Conservation (phyloP, 2,329 filamentous ascomycete genomes). For the Sclerotinia sclerotiorum region DNA sequence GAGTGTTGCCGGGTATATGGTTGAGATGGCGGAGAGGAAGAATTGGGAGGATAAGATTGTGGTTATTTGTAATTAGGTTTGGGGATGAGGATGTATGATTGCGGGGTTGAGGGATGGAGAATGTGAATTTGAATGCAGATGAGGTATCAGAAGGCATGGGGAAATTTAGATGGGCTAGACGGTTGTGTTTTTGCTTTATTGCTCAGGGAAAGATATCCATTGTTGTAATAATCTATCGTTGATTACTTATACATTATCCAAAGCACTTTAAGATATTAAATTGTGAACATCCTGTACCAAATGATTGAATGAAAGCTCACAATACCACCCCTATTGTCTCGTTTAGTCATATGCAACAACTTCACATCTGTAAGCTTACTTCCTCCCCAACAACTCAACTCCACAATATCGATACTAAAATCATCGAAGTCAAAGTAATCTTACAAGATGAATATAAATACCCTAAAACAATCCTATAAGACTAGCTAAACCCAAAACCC, state of each 20-base stretch:
- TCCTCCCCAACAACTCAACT: not conserved
- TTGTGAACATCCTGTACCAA: not conserved
- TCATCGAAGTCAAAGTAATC: not conserved
- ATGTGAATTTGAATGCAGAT: not conserved
- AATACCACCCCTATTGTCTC: not conserved
- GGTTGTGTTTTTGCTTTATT: not conserved
- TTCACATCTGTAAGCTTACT: not conserved
- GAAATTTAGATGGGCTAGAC: not conserved
- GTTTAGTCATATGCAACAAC: too few relatives aligned
- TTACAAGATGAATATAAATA: not conserved
- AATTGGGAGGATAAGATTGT: not conserved
- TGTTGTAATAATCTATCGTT: conserved; percentile 4
- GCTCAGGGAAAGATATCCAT: conserved; percentile 14
- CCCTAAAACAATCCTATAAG: not conserved
- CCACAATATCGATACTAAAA: not conserved
- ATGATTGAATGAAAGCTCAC: not conserved
- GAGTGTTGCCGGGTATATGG: conserved; percentile 47
- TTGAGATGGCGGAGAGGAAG: conserved; percentile 37
- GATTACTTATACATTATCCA: not conserved
- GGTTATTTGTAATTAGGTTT: conserved; percentile 21
- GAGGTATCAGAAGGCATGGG: not conserved
- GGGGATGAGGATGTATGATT: too few relatives aligned
- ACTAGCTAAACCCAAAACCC: not conserved
- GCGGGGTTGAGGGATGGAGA: not conserved
- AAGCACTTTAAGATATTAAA: not conserved